Percentiles rank a stretch among this genome's conserved stretches.
Evolutionary conservation across 495 filamentous ascomycete genomes (phyloP).

Genomic region (Opeltia flavorubescens): DNA sequence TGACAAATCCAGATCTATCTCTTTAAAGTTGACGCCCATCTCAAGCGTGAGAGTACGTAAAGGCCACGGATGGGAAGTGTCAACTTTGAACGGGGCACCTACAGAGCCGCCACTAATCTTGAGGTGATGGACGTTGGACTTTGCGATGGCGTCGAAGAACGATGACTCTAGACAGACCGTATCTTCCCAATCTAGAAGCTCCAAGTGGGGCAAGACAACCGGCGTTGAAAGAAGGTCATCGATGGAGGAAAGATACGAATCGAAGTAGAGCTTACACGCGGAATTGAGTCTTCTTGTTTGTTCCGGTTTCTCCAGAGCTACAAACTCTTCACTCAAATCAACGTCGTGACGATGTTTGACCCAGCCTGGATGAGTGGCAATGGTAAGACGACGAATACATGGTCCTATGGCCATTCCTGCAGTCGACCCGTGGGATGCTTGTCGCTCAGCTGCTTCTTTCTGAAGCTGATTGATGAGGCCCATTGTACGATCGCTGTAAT

Average conservation of each 20-base stretch:
- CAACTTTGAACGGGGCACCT: not conserved
- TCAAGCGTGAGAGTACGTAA: slow-evolving; percentile 1
- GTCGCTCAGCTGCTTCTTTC: not conserved
- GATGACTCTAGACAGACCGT: not conserved
- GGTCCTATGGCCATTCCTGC: not conserved
- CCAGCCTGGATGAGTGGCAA: not conserved
- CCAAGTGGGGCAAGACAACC: slow-evolving; percentile 4
- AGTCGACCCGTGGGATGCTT: not conserved
- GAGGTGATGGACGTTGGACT: slow-evolving; percentile 1
- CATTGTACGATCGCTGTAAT: slow-evolving; percentile 1
- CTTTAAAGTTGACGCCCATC: not conserved
- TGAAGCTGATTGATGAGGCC: not conserved
- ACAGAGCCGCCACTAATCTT: not conserved
- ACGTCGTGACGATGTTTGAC: not conserved
- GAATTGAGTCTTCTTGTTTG: not conserved
- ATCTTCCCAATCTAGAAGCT: slow-evolving; percentile 1
- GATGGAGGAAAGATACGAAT: not conserved
- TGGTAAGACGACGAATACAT: not conserved
- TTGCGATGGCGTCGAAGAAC: not conserved
- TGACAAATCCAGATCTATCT: not conserved
- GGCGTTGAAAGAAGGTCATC: not conserved
- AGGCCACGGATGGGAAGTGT: not conserved
- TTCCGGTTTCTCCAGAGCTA: not conserved
- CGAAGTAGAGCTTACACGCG: not conserved
- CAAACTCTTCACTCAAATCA: not conserved